These are phyloP conservation scores for Colletotrichum shisoi DNA, from an alignment of 2,329 filamentous ascomycete species.

Conservation along the genomic window DNA sequence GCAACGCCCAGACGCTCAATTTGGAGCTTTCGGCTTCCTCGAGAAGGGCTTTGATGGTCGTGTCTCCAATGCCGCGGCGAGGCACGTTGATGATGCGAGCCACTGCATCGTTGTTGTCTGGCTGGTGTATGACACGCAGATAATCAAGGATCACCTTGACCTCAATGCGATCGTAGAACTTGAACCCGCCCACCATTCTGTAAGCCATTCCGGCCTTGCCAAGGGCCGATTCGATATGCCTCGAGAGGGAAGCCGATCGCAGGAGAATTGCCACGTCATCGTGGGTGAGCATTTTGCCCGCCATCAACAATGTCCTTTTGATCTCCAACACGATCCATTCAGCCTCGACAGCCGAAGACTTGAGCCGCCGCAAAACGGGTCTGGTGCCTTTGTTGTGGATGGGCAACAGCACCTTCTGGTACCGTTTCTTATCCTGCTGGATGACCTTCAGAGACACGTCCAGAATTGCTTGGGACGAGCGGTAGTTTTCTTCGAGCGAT, in stretches of 20 bases:
- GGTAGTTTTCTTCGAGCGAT: conserved; percentile 91
- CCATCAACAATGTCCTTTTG: conserved; percentile 72
- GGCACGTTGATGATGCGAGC: conserved; percentile 86
- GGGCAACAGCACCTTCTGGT: conserved; percentile 79
- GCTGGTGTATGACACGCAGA: conserved; percentile 82
- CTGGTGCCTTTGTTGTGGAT: conserved; percentile 81
- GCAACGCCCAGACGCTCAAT: conserved; percentile 77
- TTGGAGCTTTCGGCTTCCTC: conserved; percentile 77
- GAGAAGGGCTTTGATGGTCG: conserved; percentile 75
- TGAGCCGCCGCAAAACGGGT: conserved; percentile 81
- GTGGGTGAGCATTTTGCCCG: conserved; percentile 74
- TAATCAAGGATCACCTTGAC: conserved; percentile 90
- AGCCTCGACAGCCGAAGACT: conserved; percentile 75
- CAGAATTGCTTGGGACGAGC: conserved; percentile 86
- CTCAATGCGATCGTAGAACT: conserved; percentile 91
- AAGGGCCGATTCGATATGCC: conserved; percentile 84
- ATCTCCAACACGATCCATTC: conserved; percentile 90
- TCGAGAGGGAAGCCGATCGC: conserved; percentile 82
- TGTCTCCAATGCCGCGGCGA: conserved; percentile 79
- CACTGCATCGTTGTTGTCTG: conserved; percentile 86
- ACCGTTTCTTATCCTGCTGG: conserved; percentile 83
- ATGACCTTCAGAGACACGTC: conserved; percentile 83
- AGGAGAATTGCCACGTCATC: conserved; percentile 87
- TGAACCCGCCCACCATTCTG: conserved; percentile 86
- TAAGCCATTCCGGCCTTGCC: conserved; percentile 85